These are phyloP conservation scores for Apiotrichum brassicae DNA, from an alignment of 1,284 basidiomycete species.

Conservation along the genomic window DNA sequence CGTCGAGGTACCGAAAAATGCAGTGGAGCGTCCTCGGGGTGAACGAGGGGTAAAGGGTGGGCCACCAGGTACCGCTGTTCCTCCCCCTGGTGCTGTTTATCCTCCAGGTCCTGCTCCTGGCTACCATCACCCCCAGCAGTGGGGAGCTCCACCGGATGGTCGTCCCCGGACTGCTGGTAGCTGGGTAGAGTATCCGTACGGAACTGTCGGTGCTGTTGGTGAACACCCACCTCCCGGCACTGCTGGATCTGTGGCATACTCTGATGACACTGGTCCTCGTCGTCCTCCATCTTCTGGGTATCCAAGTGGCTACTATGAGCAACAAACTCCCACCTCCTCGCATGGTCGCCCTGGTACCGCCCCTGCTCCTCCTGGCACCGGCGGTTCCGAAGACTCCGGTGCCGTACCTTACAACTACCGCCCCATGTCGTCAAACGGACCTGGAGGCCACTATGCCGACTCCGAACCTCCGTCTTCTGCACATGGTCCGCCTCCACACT, in stretches of 20 bases:
- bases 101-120: conserved; percentile 6
- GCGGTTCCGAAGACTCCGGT: conserved; percentile 22
- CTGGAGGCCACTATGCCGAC: conserved; percentile 40
- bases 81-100: conserved; percentile 5
- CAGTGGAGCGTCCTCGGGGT: conserved; percentile 35
- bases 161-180: conserved; percentile 30
- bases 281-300: conserved; percentile 32
- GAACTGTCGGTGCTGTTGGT: conserved; percentile 9
- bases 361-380: conserved; percentile 24
- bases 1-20: conserved; percentile 46
- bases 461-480: conserved; percentile 41
- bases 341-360: conserved; percentile 16
- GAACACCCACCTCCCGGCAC: conserved; percentile 13
- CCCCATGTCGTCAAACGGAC: conserved; percentile 39
- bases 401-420: conserved; percentile 36
- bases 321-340: conserved; percentile 23
- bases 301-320: conserved; percentile 28
- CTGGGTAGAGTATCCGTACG: conserved; percentile 29
- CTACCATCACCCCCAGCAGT: conserved; percentile 12
- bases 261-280: conserved; percentile 33
- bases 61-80: conserved; percentile 1
- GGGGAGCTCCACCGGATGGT: conserved; percentile 17
- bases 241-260: conserved; percentile 12
- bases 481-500: conserved; percentile 37
- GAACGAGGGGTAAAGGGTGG: conserved; percentile 15